These are phyloP conservation scores for Coffea canephora DNA, from an alignment of 257 asterid genomes.

Conservation along the genomic window DNA sequence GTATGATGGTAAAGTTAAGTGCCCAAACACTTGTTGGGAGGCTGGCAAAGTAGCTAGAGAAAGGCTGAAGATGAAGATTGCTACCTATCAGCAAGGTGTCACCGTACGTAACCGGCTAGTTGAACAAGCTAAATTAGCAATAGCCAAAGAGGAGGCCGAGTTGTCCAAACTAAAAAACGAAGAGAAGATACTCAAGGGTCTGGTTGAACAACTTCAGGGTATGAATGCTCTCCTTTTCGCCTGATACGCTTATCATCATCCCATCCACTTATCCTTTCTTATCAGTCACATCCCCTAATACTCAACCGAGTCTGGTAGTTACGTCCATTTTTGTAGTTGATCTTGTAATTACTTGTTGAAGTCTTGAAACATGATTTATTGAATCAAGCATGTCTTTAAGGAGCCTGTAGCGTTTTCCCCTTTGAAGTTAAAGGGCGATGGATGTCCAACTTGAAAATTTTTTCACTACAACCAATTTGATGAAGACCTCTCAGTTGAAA, in stretches of 20 bases:
- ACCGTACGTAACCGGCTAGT: slow-evolving; percentile 56
- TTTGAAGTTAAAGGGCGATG: too few species aligned
- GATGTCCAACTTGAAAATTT: not conserved
- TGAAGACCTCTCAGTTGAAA: not conserved
- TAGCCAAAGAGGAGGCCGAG: slow-evolving; percentile 77
- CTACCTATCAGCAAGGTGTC: slow-evolving; percentile 71
- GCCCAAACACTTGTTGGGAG: slow-evolving; percentile 94
- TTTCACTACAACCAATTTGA: not conserved
- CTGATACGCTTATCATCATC: not conserved
- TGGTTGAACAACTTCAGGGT: slow-evolving; percentile 87
- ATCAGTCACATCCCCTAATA: not conserved
- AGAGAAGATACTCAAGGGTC: slow-evolving; percentile 72
- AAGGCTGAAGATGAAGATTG: slow-evolving; percentile 74
- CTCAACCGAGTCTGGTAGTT: too few species aligned
- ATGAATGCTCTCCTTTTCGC: slow-evolving; percentile 19
- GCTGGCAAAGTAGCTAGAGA: slow-evolving; percentile 91
- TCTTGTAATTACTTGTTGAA: not conserved
- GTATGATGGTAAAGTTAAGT: slow-evolving; percentile 73
- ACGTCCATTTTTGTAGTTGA: not conserved
- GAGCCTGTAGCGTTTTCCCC: not conserved
- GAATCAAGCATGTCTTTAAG: not conserved
- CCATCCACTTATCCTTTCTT: not conserved
- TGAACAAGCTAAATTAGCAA: slow-evolving; percentile 63
- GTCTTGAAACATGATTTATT: not conserved
- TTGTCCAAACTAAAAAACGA: slow-evolving; percentile 64